A percentile compares a stretch with the other conserved stretches of the same genome.
Conservation (phyloP, 805 yeast genomes). For the Lipomyces chichibuensis region DNA sequence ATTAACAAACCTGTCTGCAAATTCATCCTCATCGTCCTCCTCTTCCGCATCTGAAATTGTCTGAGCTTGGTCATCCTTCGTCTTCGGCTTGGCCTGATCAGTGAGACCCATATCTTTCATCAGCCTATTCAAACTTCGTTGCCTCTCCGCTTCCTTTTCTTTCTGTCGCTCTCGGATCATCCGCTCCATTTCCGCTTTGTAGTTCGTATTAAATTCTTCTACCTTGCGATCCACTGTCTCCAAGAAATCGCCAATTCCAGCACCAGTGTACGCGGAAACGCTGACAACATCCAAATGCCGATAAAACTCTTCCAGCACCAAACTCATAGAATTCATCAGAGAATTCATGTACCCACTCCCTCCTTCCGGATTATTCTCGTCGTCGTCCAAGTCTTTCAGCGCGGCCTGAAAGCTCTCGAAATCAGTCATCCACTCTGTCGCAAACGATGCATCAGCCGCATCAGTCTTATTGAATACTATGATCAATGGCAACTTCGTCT, state of each 20-base stretch:
- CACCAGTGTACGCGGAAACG: constrained; percentile 92
- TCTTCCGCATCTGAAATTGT: constrained; percentile 61
- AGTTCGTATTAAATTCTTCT: constrained; percentile 81
- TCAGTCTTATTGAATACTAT: constrained; percentile 95
- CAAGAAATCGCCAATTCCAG: constrained; percentile 89
- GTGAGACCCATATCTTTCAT: constrained; percentile 85
- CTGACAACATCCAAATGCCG: constrained; percentile 88
- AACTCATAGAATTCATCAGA: constrained; percentile 88
- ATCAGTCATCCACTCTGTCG: constrained; percentile 96
- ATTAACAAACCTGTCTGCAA: constrained; percentile 26
- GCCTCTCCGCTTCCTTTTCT: constrained; percentile 71
- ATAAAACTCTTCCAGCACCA: constrained; percentile 95
- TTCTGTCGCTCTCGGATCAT: constrained; percentile 75
- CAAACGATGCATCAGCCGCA: constrained; percentile 80
- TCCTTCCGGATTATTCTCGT: constrained; percentile 61
- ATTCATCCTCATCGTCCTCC: constrained; percentile 49
- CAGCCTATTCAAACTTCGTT: constrained; percentile 66
- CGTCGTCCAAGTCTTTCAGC: constrained; percentile 65
- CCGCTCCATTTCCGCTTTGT: constrained; percentile 83
- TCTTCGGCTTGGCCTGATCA: constrained; percentile 53
- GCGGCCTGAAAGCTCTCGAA: constrained; percentile 89
- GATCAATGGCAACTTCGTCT: constrained; percentile 95
- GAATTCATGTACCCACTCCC: constrained; percentile 93
- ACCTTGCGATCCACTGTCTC: constrained; percentile 83
- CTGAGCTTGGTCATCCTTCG: constrained; percentile 60